These are phyloP conservation scores for Aureobasidium sp. DNA, from an alignment of 2,329 filamentous ascomycete genomes.

Conservation along the genomic window DNA sequence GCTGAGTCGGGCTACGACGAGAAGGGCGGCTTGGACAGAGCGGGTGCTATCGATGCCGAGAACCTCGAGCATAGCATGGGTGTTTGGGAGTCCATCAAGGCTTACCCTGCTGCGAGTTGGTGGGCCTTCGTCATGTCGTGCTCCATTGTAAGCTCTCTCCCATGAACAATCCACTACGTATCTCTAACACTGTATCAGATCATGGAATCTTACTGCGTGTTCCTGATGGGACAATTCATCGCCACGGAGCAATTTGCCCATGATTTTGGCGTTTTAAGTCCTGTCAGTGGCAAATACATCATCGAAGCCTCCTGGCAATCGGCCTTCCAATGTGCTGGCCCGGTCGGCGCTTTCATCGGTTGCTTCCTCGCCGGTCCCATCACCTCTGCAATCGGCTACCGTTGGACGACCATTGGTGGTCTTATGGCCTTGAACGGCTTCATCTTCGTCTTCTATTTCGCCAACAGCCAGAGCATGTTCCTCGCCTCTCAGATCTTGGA, in stretches of 20 bases:
- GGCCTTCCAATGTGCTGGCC: constrained; percentile 62
- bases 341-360: constrained; percentile 66
- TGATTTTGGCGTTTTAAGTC: constrained; percentile 49
- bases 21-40: constrained; percentile 37
- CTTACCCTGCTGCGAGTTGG: constrained; percentile 56
- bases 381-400: constrained; percentile 65
- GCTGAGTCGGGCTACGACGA: too few relatives aligned
- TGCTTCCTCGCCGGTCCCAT: constrained; percentile 67
- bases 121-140: constrained; percentile 64
- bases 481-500: constrained; percentile 65
- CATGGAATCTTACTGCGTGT: constrained; percentile 71
- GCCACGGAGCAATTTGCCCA: constrained; percentile 34
- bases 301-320: constrained; percentile 65
- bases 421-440: constrained; percentile 65
- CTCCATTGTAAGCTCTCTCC: constrained; percentile 55
- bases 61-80: constrained; percentile 58
- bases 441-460: constrained; percentile 69
- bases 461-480: constrained; percentile 49
- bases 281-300: constrained; percentile 31
- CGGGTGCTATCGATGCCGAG: constrained; percentile 65
- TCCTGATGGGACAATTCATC: constrained; percentile 67
- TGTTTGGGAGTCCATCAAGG: constrained; percentile 54
- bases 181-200: constrained; percentile 49
- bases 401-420: constrained; percentile 62
- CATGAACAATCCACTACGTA: constrained; percentile 1